Percentiles rank a stretch among this genome's conserved stretches.
Conservation (phyloP, 2,329 filamentous ascomycete species). For the Graphilbum fragrans region DNA sequence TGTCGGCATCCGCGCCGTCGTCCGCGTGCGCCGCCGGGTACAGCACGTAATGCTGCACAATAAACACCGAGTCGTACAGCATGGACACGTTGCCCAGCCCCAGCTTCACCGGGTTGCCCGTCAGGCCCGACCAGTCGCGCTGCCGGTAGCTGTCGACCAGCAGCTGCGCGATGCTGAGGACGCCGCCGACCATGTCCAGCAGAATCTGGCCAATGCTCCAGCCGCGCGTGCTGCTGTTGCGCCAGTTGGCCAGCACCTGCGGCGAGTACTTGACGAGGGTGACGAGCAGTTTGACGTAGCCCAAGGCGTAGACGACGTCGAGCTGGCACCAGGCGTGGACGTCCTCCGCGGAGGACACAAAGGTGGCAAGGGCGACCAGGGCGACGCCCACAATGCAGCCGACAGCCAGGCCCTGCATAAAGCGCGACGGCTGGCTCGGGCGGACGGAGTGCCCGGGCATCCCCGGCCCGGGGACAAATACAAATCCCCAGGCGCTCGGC, state of each 20-base stretch:
- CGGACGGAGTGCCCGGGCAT: conserved; percentile 15
- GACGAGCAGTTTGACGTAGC: conserved; percentile 80
- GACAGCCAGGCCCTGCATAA: conserved; percentile 56
- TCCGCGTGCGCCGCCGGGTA: conserved; percentile 42
- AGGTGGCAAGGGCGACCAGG: conserved; percentile 32
- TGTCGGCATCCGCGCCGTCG: conserved; percentile 9
- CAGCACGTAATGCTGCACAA: conserved; percentile 76
- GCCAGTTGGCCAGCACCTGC: conserved; percentile 72
- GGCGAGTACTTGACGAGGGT: conserved; percentile 91
- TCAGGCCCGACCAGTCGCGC: conserved; percentile 80
- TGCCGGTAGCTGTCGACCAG: conserved; percentile 75
- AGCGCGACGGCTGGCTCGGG: conserved; percentile 38
- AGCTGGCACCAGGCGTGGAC: conserved; percentile 44
- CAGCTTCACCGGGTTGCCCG: conserved; percentile 86
- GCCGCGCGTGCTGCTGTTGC: conserved; percentile 71
- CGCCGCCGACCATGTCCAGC: conserved; percentile 69
- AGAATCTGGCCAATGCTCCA: conserved; percentile 82
- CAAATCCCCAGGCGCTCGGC: conserved; percentile 49
- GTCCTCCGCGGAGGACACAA: conserved; percentile 15
- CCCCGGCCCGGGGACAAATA: not conserved
- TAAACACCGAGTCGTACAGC: conserved; percentile 75
- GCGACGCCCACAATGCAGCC: conserved; percentile 54
- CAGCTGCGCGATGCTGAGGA: conserved; percentile 72
- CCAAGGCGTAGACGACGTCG: conserved; percentile 55
- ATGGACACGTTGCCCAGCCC: conserved; percentile 76